Evolutionary conservation across 371 early-diverging fungal species (phyloP), one percentile per base, ranked within the genome.

Genomic region (Circinella umbellata): DNA sequence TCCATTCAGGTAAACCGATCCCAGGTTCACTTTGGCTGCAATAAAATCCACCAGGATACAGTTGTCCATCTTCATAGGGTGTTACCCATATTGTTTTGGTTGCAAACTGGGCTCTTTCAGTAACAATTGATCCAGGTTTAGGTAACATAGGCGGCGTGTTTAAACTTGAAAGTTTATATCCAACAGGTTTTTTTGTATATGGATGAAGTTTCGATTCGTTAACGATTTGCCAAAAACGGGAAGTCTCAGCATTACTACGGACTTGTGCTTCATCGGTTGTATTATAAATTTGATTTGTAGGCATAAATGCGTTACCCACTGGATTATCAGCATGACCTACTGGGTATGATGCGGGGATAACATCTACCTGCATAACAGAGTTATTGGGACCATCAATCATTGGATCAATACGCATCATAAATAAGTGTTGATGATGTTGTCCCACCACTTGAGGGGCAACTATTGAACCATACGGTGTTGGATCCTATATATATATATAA

Each of bases 401-500:
- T 14, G 81, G 80, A 66, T 84, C 85, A 59, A 83, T 73, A 60
- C 83, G 78, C 76, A 80, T 78, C 49, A 72, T 76, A 55, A 84
- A 84, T 67, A 84, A 72, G 47, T 84, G 85, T 63, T 84, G 85
- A 59, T 84, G 85, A 62, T 79, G 75, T 60, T 77, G 79, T 37
- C 77, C 85, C 37, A 76, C 81, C 59, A 84, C 73, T 64, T 81
- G 79, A 63, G 80, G 80, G 17, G 85, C 81, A 42, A 84, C 78
- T 13, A 77, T 76, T 3, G 72, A 76, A 65, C 85, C 85, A 62
- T 73, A 80, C 13, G 72, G 73, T 51, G 68, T 70, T 39, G 84
- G 76, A 34, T 69, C 38, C 60, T 67, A 54, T 17, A 51, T 9
- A 54, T 17, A 51, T 9, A 42, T 6, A 42, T 6, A 3, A 3